Conservation (phyloP, 2,329 filamentous ascomycete genomes). For the Chrysoporthe deuterocubensis region DNA sequence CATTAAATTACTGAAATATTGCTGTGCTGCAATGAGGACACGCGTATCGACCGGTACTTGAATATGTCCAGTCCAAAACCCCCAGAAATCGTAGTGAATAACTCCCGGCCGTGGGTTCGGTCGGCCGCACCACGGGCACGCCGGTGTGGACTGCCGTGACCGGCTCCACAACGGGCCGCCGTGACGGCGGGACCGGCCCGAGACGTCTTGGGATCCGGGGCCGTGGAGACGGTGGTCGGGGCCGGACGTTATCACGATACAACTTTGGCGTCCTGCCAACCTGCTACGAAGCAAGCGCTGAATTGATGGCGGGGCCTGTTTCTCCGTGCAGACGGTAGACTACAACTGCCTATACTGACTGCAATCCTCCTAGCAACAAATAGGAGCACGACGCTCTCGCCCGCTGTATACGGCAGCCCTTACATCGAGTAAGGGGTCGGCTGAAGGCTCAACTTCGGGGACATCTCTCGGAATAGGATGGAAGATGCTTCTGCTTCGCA, state of each 20-base stretch:
- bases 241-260: no score
- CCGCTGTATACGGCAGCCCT: conserved; percentile 61
- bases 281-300: no score
- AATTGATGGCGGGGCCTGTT: no score
- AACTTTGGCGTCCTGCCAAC: no score
- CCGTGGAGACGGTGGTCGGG: not conserved
- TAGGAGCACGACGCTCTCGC: conserved; percentile 52
- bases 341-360: no score
- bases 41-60: no score
- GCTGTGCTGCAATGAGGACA: no score
- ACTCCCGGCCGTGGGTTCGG: not conserved
- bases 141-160: not conserved
- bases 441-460: conserved; percentile 54
- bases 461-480: conserved; percentile 59
- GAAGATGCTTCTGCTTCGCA: conserved; percentile 56
- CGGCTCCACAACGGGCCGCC: not conserved
- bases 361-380: not conserved
- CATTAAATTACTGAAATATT: no score
- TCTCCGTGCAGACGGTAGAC: no score
- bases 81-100: not conserved
- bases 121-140: not conserved
- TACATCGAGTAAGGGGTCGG: conserved; percentile 60
- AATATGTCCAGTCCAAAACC: not conserved
- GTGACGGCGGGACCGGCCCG: not conserved
- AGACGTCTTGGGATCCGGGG: not conserved